Evolutionary conservation across 768 basidiomycete genomes (phyloP).

Genomic region (Suillus plorans): DNA sequence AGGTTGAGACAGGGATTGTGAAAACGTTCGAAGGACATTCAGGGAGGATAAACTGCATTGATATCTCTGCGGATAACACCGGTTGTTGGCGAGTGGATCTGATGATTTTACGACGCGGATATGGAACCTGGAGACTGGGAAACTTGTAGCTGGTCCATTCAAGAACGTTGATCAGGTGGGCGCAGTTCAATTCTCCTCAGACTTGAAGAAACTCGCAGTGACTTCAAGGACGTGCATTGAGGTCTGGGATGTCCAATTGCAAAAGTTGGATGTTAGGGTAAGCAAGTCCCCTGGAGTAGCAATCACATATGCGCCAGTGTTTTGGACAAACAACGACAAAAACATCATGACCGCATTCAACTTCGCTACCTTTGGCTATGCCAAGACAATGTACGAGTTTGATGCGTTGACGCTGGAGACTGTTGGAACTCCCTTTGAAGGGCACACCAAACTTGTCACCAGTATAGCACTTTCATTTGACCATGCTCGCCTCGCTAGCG

Average conservation of each 20-base stretch:
- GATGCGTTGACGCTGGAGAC: background rate
- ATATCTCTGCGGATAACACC: background rate
- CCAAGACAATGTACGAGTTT: background rate
- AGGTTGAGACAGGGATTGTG: background rate
- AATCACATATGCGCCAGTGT: background rate
- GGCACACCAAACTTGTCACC: background rate
- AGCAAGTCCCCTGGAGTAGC: no score
- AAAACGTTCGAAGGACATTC: background rate
- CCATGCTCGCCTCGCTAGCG: background rate
- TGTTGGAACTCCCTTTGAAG: background rate
- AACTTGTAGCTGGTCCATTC: background rate
- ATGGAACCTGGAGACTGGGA: background rate
- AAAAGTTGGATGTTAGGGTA: background rate
- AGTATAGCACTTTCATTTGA: background rate
- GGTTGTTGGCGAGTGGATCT: background rate
- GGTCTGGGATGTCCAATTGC: background rate
- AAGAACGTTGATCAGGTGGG: background rate
- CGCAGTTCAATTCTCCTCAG: background rate
- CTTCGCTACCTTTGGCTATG: no score
- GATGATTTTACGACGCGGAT: background rate
- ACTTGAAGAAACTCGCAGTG: background rate
- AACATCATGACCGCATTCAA: background rate
- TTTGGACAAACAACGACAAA: background rate
- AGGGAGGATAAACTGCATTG: background rate
- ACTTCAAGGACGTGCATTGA: background rate